Conservation (phyloP, 2,329 filamentous ascomycete genomes). For the Graphilbum fragrans region DNA sequence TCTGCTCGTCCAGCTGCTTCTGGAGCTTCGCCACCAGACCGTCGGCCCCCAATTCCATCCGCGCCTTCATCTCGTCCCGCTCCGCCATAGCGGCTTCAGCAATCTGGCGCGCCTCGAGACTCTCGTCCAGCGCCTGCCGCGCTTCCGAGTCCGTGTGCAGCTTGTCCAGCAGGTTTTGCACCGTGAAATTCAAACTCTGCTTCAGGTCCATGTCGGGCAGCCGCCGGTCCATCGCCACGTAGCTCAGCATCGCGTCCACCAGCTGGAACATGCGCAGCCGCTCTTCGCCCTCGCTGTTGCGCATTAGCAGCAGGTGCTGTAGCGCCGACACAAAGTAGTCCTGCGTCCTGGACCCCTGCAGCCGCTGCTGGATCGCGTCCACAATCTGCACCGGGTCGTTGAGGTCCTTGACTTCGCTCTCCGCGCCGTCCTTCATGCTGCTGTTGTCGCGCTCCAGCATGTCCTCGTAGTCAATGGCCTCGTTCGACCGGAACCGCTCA, state of each 20-base stretch:
- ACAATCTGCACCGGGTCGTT: conserved; percentile 88
- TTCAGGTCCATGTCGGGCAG: conserved; percentile 96
- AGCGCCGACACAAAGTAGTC: conserved; percentile 95
- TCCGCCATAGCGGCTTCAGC: conserved; percentile 94
- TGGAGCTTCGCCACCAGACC: conserved; percentile 88
- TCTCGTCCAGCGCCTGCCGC: conserved; percentile 81
- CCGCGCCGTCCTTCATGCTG: conserved; percentile 78
- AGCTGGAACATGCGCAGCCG: conserved; percentile 92
- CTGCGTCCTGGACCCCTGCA: conserved; percentile 73
- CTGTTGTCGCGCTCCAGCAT: conserved; percentile 84
- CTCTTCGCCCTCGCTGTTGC: conserved; percentile 86
- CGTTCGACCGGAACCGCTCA: conserved; percentile 82
- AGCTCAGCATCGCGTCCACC: conserved; percentile 97
- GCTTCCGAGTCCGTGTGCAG: conserved; percentile 95
- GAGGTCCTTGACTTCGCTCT: conserved; percentile 80
- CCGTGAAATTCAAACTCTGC: conserved; percentile 93
- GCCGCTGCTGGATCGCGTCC: conserved; percentile 78
- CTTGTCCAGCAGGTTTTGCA: conserved; percentile 89
- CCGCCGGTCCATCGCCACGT: conserved; percentile 94
- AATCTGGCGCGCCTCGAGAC: conserved; percentile 79
- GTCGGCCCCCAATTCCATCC: conserved; percentile 83
- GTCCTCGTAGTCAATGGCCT: conserved; percentile 97
- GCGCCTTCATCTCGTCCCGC: conserved; percentile 83
- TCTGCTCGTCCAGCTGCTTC: conserved; percentile 86
- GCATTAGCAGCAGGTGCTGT: conserved; percentile 87